Conservation (phyloP, 768 basidiomycete species). For the Suillus fuscotomentosus region DNA sequence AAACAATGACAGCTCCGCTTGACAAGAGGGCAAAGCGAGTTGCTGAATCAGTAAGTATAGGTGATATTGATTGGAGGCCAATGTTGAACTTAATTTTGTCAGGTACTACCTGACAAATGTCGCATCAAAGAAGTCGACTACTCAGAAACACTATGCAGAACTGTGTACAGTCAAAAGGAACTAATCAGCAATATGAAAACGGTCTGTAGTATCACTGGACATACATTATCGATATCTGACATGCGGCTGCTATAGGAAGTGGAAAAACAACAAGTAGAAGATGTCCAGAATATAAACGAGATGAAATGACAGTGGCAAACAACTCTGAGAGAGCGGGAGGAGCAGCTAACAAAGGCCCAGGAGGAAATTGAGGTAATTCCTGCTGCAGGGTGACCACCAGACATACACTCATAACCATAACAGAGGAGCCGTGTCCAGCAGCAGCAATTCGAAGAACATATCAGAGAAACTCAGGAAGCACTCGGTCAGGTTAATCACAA, state of each 20-base stretch:
- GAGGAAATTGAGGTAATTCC: too few relatives aligned
- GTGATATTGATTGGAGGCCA: not conserved
- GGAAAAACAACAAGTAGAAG: not conserved
- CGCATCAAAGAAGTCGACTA: constrained; percentile 3
- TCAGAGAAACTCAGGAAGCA: too few relatives aligned
- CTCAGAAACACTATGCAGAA: not conserved
- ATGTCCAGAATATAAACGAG: not conserved
- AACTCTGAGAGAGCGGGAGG: too few relatives aligned
- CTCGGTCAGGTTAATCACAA: too few relatives aligned
- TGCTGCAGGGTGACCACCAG: too few relatives aligned
- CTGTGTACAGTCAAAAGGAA: not conserved
- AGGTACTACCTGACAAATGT: not conserved
- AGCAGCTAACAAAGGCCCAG: too few relatives aligned
- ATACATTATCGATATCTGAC: not conserved
- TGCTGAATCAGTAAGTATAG: not conserved
- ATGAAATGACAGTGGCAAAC: not conserved
- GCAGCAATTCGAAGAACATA: not conserved
- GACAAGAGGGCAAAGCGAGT: not conserved
- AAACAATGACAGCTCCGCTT: too few relatives aligned
- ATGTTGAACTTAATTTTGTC: too few relatives aligned
- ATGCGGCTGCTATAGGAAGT: not conserved
- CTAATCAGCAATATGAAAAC: not conserved
- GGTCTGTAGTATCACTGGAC: not conserved
- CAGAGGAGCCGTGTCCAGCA: not conserved
- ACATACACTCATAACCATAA: too few relatives aligned